These are phyloP conservation scores for Theobroma cacao DNA, from an alignment of 345 rosid species.

Conservation along the genomic window DNA sequence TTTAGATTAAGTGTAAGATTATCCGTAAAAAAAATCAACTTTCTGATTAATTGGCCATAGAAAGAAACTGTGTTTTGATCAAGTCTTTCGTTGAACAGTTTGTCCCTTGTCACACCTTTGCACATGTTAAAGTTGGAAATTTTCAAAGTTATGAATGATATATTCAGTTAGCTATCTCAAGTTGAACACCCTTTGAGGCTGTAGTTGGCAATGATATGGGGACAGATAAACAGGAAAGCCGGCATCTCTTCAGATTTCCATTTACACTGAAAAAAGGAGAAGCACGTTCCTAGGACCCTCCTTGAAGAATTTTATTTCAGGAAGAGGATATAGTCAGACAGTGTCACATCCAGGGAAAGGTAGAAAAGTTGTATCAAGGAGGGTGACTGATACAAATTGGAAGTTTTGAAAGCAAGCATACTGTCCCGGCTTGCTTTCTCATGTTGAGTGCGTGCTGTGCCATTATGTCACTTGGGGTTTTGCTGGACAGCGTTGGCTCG, in stretches of 20 bases:
- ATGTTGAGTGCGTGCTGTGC: slow-evolving; percentile 37
- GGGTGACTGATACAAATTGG: slow-evolving; percentile 16
- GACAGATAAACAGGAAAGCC: not conserved
- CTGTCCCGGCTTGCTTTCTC: slow-evolving; percentile 32
- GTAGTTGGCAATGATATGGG: slow-evolving; percentile 6
- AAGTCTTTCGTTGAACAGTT: not conserved
- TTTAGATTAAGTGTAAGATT: not conserved
- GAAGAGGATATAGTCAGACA: slow-evolving; percentile 26
- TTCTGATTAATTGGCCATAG: not conserved
- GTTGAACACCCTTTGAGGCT: not conserved
- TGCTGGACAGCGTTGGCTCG: slow-evolving; percentile 19
- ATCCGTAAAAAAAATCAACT: not conserved
- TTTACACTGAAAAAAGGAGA: slow-evolving; percentile 2
- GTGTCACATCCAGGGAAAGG: slow-evolving; percentile 35
- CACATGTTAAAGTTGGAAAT: not conserved
- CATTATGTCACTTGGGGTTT: slow-evolving; percentile 30
- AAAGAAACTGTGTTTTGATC: not conserved
- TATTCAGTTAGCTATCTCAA: not conserved
- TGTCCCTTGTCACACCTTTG: not conserved
- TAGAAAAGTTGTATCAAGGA: not conserved
- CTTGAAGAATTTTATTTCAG: not conserved
- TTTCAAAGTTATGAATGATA: not conserved
- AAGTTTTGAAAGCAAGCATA: slow-evolving; percentile 15
- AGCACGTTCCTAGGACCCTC: slow-evolving; percentile 12
- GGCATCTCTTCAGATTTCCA: not conserved